Base-by-base conservation (phyloP, 768 basidiomycete genomes). In the Suillus fuscotomentosus region DNA sequence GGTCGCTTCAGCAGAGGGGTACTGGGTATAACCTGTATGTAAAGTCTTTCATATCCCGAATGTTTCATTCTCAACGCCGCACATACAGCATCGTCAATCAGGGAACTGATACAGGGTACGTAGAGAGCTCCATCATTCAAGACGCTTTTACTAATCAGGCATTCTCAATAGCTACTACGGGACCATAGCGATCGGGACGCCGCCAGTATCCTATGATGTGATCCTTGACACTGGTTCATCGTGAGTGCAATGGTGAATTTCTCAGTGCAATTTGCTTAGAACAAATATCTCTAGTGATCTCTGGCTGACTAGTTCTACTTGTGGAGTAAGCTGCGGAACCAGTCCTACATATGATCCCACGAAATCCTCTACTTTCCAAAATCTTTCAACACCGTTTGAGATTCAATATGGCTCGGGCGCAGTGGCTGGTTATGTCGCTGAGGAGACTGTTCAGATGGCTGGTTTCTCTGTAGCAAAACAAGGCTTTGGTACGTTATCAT, bases 21-120 rank as follows among this genome's bases (percentile, higher is more conserved):
- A 70, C 77, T 41, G 84, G 84, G 14, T 79, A 78, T 31, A 83
- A 84, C 68, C 69, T 81, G 84, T 85, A 70, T n/a, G 81, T 70
- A 22, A 56, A 55, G 22, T 34, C 57, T 61, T 39, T 53, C 38
- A 43, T 42, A 20, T 6, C 4, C n/a, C 47, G 9, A n/a, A 34
- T 50, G 3, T 56, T 45, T 39, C 13, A 24, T 54, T 38, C 34
- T 61, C 3, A 50, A 36, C 11, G 17, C 24, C 14, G 11, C n/a
- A 1, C 24, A 11, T 59, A 20, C 69, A 89, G 88, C 47, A 71
- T 88, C 10, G 79, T 82, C 31, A 85, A 88, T 68, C 87, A 90
- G 74, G 83, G 85, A 59, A 71, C 78, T 9, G 89, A 91, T 71
- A 85, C 87, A 14, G 86, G 84, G 86, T 85, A 70, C 50, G 77